Base-by-base conservation (phyloP, 2,329 filamentous ascomycete genomes). In the Sphaerulina populicola region DNA sequence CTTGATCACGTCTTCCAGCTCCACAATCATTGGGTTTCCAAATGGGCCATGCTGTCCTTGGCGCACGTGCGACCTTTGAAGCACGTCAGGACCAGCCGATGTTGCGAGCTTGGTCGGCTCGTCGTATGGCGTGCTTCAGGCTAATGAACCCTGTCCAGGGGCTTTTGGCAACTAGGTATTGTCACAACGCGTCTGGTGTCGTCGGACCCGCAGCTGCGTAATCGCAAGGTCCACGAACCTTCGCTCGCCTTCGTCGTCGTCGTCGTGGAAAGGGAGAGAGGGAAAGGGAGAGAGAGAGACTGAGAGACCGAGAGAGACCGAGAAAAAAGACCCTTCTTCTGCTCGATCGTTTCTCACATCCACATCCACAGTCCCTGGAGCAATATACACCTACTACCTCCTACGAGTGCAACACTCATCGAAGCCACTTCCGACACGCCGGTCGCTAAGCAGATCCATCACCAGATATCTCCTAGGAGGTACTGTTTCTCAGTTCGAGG, bases 91-190 rank as follows among this genome's bases (percentile, higher is more conserved):
- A 41, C 35, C 41, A 38, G 47, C 43, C 52, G 44, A 54, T 47
- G 41, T 29, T 27, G 51, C 51, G 51, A 41, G 33, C 23, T 36
- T 37, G 10, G n/a, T 14, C 39, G 37, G 43, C 14, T 51, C 41
- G 49, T 51, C 44, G 44, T 41, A 54, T 54, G 38, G 52, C 52
- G 52, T 54, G 52, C 52, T 54, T 21, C 15, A 51, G 33, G 52
- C 52, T 54, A 54, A n/a, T n/a, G n/a, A 54, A 47, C 52, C 52
- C 18, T 44, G 37, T 46, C 47, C 27, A n/a, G n/a, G n/a, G n/a
- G 41, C 48, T 23, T 35, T 35, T n/a, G 14, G 40, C 12, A 50
- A 41, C 44, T 3, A 18, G 2, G 35, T 41, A 50, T 50, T n/a
- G 21, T 15, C 39, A 18, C 39, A 18, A 40, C 27, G 41, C 40